These are phyloP conservation scores for Suillus americanus DNA, from an alignment of 768 basidiomycete genomes.

Conservation along the genomic window DNA sequence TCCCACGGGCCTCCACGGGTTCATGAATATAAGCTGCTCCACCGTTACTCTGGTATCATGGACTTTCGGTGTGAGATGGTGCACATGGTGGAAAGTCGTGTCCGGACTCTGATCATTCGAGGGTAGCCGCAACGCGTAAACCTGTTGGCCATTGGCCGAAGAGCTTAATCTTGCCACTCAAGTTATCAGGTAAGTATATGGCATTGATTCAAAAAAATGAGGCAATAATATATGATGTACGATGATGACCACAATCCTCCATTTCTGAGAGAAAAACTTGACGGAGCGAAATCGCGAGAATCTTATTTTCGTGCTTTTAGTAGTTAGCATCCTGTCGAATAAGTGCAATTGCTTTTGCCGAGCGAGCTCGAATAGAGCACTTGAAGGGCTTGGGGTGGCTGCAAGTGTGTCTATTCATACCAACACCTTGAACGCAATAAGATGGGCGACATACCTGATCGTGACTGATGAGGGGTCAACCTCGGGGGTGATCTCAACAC, in stretches of 20 bases:
- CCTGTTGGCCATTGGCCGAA: no score
- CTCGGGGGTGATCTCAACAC: conserved; percentile 50
- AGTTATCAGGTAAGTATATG: no score
- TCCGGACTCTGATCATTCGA: not conserved
- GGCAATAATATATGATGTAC: not conserved
- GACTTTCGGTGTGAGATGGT: no score
- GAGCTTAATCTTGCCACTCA: no score
- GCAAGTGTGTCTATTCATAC: conserved; percentile 7
- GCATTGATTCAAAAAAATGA: not conserved
- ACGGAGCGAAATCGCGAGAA: not conserved
- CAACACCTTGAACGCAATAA: not conserved
- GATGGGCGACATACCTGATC: conserved; percentile 47
- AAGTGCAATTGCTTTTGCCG: conserved; percentile 52
- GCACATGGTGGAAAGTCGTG: no score
- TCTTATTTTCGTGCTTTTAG: conserved; percentile 10
- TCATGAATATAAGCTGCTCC: no score
- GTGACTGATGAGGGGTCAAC: conserved; percentile 59
- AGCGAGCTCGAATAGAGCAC: conserved; percentile 60
- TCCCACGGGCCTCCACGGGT: no score
- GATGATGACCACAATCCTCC: no score
- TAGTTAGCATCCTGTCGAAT: conserved; percentile 45
- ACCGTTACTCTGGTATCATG: no score
- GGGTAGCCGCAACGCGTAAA: no score
- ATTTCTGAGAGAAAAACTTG: not conserved
- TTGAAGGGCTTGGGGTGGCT: conserved; percentile 66